These are phyloP conservation scores for Populus euphratica DNA, from an alignment of 345 rosid genomes.

Conservation along the genomic window DNA sequence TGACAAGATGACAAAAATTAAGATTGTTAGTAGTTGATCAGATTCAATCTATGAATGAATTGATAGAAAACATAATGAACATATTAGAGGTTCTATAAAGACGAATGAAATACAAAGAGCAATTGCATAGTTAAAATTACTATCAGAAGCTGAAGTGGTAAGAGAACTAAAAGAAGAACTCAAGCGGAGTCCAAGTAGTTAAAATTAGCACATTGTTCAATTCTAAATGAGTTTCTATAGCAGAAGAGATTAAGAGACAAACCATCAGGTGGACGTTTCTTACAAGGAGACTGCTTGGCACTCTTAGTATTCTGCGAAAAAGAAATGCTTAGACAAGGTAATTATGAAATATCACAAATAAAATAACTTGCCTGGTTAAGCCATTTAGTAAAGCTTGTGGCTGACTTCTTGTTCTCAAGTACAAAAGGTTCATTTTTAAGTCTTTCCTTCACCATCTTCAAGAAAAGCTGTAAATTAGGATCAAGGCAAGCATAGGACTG, in stretches of 20 bases:
- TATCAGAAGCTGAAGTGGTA: too few relatives aligned
- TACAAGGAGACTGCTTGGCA: constrained; percentile 1
- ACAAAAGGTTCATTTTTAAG: background rate
- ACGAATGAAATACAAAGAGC: background rate
- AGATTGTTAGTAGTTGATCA: background rate
- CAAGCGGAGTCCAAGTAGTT: background rate
- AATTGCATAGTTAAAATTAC: too few relatives aligned
- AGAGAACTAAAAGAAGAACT: background rate
- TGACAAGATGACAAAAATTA: background rate
- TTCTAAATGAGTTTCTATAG: background rate
- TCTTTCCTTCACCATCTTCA: constrained; percentile 18
- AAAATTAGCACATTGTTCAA: background rate
- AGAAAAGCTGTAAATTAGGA: constrained; percentile 21
- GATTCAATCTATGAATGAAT: background rate
- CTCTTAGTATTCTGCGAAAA: constrained; percentile 24
- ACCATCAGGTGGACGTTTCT: constrained; percentile 25
- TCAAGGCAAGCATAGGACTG: constrained; percentile 10
- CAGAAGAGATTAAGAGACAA: background rate
- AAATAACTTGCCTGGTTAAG: constrained; percentile 14
- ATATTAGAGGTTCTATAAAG: background rate
- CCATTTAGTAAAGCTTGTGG: background rate
- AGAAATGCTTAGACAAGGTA: background rate
- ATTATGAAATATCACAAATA: background rate
- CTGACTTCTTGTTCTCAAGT: background rate
- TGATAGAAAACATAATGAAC: background rate